phyloP scores from a whole-genome alignment of 345 rosid genomes.

The Eucalyptus tenuipes region DNA sequence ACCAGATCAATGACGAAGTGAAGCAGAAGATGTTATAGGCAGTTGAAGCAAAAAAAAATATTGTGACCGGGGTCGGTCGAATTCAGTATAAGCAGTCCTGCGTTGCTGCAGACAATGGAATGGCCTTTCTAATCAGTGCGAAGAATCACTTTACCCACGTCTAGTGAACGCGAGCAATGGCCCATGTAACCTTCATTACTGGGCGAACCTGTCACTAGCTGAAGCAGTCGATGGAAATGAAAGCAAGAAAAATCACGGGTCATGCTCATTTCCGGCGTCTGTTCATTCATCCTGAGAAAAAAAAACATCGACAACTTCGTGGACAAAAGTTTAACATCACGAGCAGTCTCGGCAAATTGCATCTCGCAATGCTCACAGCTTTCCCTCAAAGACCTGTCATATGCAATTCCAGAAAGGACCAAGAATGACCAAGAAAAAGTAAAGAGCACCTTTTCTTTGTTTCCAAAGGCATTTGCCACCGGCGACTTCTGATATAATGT shows the following conservation, averaged over 20 bases:
- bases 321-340: neutral
- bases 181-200: neutral
- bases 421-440: neutral
- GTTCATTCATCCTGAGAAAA: neutral
- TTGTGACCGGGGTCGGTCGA: neutral
- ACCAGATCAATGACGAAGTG: neutral
- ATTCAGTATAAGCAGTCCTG: neutral
- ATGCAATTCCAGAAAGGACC: neutral
- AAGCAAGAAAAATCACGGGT: neutral
- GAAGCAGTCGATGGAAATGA: neutral
- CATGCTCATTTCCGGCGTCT: neutral
- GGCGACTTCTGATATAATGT: neutral
- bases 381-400: neutral
- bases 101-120: neutral
- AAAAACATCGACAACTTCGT: neutral
- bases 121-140: neutral
- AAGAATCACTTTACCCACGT: neutral
- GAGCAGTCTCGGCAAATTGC: neutral
- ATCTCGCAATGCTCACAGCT: neutral
- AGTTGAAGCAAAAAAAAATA: neutral
- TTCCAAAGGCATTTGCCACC: neutral
- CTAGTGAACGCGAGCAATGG: neutral
- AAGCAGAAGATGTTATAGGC: neutral
- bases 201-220: neutral
- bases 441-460: neutral